Conservation (phyloP, 2,329 filamentous ascomycete genomes). For the Dactylellina parvicollis region DNA sequence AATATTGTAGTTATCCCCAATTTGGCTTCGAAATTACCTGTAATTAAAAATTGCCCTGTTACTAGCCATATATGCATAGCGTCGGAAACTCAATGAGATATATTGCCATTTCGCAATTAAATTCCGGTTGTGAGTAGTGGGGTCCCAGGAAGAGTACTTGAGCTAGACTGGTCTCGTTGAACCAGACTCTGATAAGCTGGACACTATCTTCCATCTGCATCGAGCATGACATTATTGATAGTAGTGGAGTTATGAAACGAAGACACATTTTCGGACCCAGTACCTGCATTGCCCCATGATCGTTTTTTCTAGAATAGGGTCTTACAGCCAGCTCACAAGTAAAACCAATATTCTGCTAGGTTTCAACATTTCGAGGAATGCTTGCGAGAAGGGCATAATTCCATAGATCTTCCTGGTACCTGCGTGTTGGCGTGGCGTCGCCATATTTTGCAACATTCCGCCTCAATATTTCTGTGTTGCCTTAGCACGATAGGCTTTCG, state of each 20-base stretch:
- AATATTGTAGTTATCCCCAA: no score
- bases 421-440: not conserved
- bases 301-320: not conserved
- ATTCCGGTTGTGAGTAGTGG: no score
- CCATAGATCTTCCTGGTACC: not conserved
- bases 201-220: not conserved
- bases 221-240: not conserved
- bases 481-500: constrained; percentile 2
- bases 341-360: not conserved
- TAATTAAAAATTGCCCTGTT: no score
- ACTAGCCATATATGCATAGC: no score
- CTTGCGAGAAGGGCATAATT: no score
- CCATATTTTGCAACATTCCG: constrained; percentile 42
- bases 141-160: no score
- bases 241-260: not conserved
- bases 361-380: constrained; percentile 31
- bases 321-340: not conserved
- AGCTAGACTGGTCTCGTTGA: no score
- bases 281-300: no score
- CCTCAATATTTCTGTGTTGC: constrained; percentile 16
- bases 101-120: no score
- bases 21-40: no score
- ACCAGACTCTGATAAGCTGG: no score
- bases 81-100: no score
- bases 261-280: not conserved